phyloP scores from a whole-genome alignment of 2,329 filamentous ascomycete species.

The Colletotrichum nymphaeae region DNA sequence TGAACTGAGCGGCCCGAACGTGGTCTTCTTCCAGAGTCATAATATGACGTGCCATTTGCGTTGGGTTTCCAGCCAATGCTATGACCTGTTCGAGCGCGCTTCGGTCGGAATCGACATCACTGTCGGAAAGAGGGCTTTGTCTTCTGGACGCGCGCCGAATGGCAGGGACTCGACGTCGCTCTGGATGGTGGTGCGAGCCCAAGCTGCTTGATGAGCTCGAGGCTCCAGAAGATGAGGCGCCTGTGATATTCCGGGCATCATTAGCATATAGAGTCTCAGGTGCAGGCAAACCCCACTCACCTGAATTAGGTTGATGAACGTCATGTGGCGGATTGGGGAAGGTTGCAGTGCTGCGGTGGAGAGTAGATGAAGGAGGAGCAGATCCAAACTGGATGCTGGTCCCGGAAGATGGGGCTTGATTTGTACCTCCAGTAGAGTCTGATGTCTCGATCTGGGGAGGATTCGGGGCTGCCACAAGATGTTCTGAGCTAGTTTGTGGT shows the following conservation, averaged over 20 bases:
- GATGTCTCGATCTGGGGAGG: not conserved
- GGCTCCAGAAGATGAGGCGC: not conserved
- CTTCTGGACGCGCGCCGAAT: slow-evolving; percentile 19
- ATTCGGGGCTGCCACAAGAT: not conserved
- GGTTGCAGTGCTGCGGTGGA: not conserved
- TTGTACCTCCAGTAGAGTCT: not conserved
- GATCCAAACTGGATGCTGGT: slow-evolving; percentile 34
- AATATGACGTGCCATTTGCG: not conserved
- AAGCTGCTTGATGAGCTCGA: slow-evolving; percentile 5
- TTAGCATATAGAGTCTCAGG: too few relatives aligned
- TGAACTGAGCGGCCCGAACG: slow-evolving; percentile 55
- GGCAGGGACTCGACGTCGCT: slow-evolving; percentile 10
- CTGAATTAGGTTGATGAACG: slow-evolving; percentile 5
- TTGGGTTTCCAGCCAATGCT: not conserved
- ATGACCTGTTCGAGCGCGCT: slow-evolving; percentile 34
- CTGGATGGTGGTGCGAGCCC: not conserved
- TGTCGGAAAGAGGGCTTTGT: slow-evolving; percentile 23
- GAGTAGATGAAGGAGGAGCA: slow-evolving; percentile 26
- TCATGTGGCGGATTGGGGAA: slow-evolving; percentile 9
- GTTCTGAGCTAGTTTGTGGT: not conserved
- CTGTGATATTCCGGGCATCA: slow-evolving; percentile 1
- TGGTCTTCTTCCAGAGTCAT: slow-evolving; percentile 5
- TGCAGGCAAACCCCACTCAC: not conserved
- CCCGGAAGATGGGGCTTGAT: slow-evolving; percentile 9
- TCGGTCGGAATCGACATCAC: slow-evolving; percentile 10